phyloP scores from a whole-genome alignment of 352 stramenopile species.

The Phytophthora palmivora region DNA sequence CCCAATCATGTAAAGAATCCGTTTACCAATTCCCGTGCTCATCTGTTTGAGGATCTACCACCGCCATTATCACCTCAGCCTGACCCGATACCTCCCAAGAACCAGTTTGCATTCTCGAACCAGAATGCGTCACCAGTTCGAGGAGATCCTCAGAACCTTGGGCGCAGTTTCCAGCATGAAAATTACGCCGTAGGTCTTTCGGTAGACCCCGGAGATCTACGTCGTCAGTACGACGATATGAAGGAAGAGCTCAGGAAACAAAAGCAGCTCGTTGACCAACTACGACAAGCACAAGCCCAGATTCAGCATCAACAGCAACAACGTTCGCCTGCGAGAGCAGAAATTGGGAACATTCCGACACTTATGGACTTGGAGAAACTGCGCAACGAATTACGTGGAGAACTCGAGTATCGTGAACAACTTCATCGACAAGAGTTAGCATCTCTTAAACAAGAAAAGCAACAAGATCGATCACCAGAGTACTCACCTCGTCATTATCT shows the following conservation, averaged over 20 bases:
- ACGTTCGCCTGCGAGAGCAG: conserved; percentile 8
- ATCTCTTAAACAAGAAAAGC: conserved; percentile 37
- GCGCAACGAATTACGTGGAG: conserved; percentile 54
- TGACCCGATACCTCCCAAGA: not conserved
- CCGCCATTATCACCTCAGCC: conserved; percentile 11
- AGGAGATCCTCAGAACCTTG: not conserved
- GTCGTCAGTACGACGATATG: conserved; percentile 67
- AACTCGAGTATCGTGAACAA: conserved; percentile 57
- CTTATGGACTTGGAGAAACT: conserved; percentile 67
- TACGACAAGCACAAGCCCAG: conserved; percentile 49
- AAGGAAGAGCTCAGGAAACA: conserved; percentile 54
- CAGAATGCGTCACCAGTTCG: conserved; percentile 26
- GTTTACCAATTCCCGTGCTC: conserved; percentile 59
- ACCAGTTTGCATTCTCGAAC: conserved; percentile 16
- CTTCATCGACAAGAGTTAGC: conserved; percentile 59
- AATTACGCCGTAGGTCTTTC: not conserved
- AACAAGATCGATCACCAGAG: conserved; percentile 10
- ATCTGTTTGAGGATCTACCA: conserved; percentile 57
- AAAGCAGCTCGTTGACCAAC: conserved; percentile 62
- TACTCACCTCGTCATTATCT: conserved; percentile 7
- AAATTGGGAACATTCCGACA: conserved; percentile 33
- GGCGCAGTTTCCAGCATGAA: conserved; percentile 10
- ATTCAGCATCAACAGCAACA: conserved; percentile 55
- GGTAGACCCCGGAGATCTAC: conserved; percentile 28
- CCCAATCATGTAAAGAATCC: conserved; percentile 41